Evolutionary conservation across 2,329 filamentous ascomycete species (phyloP), one percentile per base, ranked within the genome.

Genomic region (Pyrenochaeta sp.): DNA sequence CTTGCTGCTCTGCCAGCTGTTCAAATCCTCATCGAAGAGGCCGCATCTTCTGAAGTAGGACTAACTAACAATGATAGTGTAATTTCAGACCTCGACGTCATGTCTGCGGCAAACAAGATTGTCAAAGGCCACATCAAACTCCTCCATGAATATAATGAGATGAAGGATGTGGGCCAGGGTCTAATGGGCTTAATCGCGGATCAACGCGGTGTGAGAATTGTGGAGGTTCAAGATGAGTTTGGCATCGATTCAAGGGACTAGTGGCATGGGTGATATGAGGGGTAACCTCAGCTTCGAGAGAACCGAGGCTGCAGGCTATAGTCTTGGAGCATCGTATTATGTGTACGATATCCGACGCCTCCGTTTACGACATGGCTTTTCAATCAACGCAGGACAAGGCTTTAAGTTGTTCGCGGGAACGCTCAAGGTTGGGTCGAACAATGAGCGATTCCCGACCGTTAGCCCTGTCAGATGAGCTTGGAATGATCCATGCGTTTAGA

Each of bases 101-200:
- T 77, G 56, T 72, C 60, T 12, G 77, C 80, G 10, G 79, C 85
- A 0, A 78, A 83, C 35, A 74, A 76, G 17, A 83, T 85, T 9
- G 84, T 89, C 45, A 82, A 85, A 48, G 76, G 77, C 29, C 88
- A 90, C 69, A 90, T 90, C 66, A 81, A 80, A 53, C 77, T 87
- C 3, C 77, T 91, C 29, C 87, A 90, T 60, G 78, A 84, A 51
- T 91, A 90, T 75, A 91, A 91, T 64, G 87, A 90, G 70, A 85
- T 90, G 63, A 86, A 87, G 58, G 88, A 91, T 70, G 78, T 89
- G 7, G 88, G 84, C 0, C 83, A 87, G 65, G 87, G 87, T 0
- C 67, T 91, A 27, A 82, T 90, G 75, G 87, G 86, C 0, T 73
- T 90, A 63, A 85, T 90, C 69, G 88, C 88, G 3, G 88, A 91